These are phyloP conservation scores for Boletus reticulatus DNA, from an alignment of 768 basidiomycete species.

Conservation along the genomic window DNA sequence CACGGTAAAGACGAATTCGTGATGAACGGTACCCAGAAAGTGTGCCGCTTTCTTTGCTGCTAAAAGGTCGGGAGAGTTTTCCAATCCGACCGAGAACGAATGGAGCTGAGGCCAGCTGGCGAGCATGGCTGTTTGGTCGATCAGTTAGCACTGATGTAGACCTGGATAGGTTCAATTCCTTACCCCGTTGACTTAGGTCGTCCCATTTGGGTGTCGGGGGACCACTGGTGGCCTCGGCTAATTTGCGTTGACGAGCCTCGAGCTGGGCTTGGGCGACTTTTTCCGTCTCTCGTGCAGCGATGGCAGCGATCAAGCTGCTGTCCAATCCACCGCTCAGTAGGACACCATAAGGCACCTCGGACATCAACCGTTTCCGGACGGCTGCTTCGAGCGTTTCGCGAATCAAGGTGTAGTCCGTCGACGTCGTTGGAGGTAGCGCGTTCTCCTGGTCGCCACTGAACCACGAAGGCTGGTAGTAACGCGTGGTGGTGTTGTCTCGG, in stretches of 20 bases:
- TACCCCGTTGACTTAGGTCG: conserved; percentile 55
- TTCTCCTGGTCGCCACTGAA: conserved; percentile 78
- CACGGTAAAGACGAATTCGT: conserved; percentile 97
- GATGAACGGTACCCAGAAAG: conserved; percentile 92
- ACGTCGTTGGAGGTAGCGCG: conserved; percentile 51
- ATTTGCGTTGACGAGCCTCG: conserved; percentile 61
- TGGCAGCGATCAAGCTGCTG: conserved; percentile 92
- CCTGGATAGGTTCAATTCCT: conserved; percentile 7
- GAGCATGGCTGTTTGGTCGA: conserved; percentile 52
- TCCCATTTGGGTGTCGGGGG: conserved; percentile 50
- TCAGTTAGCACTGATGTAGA: not conserved
- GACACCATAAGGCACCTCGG: conserved; percentile 97
- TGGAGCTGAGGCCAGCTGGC: conserved; percentile 94
- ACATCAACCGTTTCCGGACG: conserved; percentile 94
- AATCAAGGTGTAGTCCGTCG: conserved; percentile 64
- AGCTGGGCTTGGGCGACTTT: conserved; percentile 80
- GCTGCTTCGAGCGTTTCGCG: conserved; percentile 86
- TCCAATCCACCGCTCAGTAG: conserved; percentile 94
- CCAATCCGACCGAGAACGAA: conserved; percentile 95
- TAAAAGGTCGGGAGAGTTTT: conserved; percentile 91
- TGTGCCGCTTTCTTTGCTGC: conserved; percentile 93
- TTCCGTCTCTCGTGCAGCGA: conserved; percentile 94
- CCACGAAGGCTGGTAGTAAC: conserved; percentile 91
- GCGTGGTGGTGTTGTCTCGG: conserved; percentile 66
- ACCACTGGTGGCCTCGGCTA: conserved; percentile 53